Evolutionary conservation across 192 early-diverging fungal species (phyloP), one percentile per base, ranked within the genome.

Genomic region (Umbelopsis ramanniana): DNA sequence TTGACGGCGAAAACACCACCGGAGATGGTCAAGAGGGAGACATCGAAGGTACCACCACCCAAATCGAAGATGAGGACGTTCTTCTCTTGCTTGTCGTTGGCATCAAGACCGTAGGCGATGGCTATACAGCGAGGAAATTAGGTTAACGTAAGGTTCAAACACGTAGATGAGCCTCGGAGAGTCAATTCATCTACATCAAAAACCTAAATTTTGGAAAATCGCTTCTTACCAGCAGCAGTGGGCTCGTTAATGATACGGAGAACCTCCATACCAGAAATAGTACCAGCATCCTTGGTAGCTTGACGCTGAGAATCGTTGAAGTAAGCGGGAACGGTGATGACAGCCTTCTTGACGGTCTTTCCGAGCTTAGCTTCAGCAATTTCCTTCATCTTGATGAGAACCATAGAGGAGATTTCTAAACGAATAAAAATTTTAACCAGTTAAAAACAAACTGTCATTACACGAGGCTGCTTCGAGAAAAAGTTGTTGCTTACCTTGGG

Each of bases 341-440:
- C 97, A 67, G 97, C 97, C 83, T 98, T 90, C 79, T 83, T 89
- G 81, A 94, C 89, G 52, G 78, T 82, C 82, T 81, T 82, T 79
- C 95, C 96, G 76, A 99, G 89, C 79, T 94, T 95, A 45, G 89
- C 89, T 86, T 94, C 92, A 81, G 97, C 96, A 72, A 92, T 97
- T 89, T 99, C 96, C 84, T 93, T 93, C 97, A 99, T 99, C 93
- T 99, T 99, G 82, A 87, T 72, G 57, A 99, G 89, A 43, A 99
- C 94, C 96, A 99, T 97, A 76, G 95, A 93, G 47, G 95, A 97
- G 83, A 99, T 90, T 82, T 97, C 94, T 88, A 95, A 54, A 21
- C 17, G n/a, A 50, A 17, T 4, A 37, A 14, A 14, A 6, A 11
- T 63, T 14, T 19, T 29, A 63, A 29, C 33, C 15, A 38, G 26